Base-by-base conservation (phyloP, 768 basidiomycete species). In the Aureoboletus auriporus region DNA sequence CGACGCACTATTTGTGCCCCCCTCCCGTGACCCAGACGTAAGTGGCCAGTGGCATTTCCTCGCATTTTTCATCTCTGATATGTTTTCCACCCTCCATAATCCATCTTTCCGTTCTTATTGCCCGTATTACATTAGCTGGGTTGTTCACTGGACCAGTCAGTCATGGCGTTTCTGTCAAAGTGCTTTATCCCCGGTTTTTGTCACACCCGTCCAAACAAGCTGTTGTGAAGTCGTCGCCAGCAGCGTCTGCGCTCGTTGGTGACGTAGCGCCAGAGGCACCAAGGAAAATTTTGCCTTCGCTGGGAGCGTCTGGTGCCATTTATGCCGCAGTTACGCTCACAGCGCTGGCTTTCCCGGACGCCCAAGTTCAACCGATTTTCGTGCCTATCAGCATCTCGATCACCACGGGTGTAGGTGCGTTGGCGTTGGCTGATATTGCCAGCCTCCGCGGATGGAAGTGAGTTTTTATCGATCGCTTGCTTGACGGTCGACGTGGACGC, bases 361-460 rank as follows among this genome's bases (percentile, higher is more conserved):
- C 86, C 0, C 76, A 85, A 53, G 75, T 94, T 17, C 77, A 85
- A 1, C 72, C 94, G 29, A 78, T 92, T 52, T 84, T 95, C 56
- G 76, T 89, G 8, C 90, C 93, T 0, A 75, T 85, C 47, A 80
- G 85, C 7, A 76, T 96, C 43, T 81, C 88, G 20, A 92, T 94
- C n/a, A 83, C 85, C 46, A 78, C 75, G 50, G 92, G 86, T 29
- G 83, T 93, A 13, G 77, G 78, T 5, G 84, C 80, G 2, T 55
- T 93, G 44, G 69, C 94, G n/a, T 53, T 77, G 30, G 55, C 91
- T 14, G 93, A 96, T 66, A 62, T 84, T 0, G 59, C 93, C 17
- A 93, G 92, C 6, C 58, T 87, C 45, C 76, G 91, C 28, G 90
- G 93, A 13, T 95, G 93, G 93, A 81, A 74, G 90, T 92, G 55